Evolutionary conservation across 441 rosid species (phyloP), one percentile per base, ranked within the genome.

Genomic region (Adansonia madagascariensis): DNA sequence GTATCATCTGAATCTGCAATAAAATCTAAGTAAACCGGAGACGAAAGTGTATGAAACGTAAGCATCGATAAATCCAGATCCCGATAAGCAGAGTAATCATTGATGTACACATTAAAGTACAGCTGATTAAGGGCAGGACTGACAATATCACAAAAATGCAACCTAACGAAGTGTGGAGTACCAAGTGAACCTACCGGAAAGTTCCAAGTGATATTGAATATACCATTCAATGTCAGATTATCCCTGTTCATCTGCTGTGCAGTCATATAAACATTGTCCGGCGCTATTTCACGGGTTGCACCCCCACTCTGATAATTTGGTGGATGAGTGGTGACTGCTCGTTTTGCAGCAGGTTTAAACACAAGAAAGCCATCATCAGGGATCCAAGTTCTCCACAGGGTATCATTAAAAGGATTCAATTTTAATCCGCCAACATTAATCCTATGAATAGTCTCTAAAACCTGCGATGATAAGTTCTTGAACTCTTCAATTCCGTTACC

Each of bases 81-180:
- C 81, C 66, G 86, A 77, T 79, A 85, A 6, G 94, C 98, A 17
- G 85, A 82, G 83, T 75, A 73, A 10, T 83, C 89, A 55, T 94
- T 90, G 49, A 95, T 83, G 80, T 84, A 95, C 64, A 95, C 95
- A 80, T 88, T 81, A 77, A 95, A 93, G 74, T 91, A 95, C 22
- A 93, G 83, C 91, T 89, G 92, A 66, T 90, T 91, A 67, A 93
- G 94, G 1, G 93, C 85, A 12, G 80, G 0, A 63, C 98, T 95
- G 75, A 93, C 89, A 22, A 95, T 85, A 78, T 95, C 98, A 75
- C 96, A 93, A 84, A 95, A 95, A 88, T 95, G 98, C 87, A 95
- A 84, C 74, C 98, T 86, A 76, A 94, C 88, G 64, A 94, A 79
- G 87, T 90, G 85, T 31, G 74, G 84, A 80, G 66, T 89, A 35